These are phyloP conservation scores for Berberis thunbergii DNA, from an alignment of 164 flowering plant genomes.

Conservation along the genomic window DNA sequence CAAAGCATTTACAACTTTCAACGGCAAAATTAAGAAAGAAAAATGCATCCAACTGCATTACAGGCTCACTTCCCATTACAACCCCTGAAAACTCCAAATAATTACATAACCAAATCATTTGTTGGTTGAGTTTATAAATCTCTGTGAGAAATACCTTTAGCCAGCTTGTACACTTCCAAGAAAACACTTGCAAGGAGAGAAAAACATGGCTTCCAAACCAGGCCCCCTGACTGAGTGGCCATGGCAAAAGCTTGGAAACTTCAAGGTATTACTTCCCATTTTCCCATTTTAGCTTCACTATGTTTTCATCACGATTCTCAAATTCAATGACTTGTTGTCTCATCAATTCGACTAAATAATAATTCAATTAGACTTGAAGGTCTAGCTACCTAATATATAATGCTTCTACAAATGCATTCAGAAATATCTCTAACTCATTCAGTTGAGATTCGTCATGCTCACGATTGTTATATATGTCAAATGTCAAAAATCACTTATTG, in stretches of 20 bases:
- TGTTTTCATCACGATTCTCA: neutral
- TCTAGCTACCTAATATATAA: no score
- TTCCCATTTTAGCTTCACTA: neutral
- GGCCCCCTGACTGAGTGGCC: conserved; percentile 45
- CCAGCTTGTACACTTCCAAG: neutral
- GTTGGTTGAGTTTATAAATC: no score
- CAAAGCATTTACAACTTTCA: no score
- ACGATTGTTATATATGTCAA: neutral
- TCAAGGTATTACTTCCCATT: conserved; percentile 22
- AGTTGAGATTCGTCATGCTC: neutral
- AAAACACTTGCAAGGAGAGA: neutral
- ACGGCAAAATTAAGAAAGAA: no score
- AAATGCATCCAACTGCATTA: no score
- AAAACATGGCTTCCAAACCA: conserved; percentile 35
- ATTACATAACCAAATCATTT: no score
- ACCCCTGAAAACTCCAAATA: no score
- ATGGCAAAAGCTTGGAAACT: conserved; percentile 36
- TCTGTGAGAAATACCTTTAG: no score
- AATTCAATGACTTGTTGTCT: neutral
- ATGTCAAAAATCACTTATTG: no score
- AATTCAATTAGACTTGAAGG: neutral
- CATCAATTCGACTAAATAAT: neutral
- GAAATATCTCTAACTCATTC: neutral
- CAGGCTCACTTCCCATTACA: no score
- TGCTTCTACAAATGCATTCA: neutral